Percentiles rank a stretch among this genome's conserved stretches.
phyloP scores from a whole-genome alignment of 768 basidiomycete genomes.

The Clitopilus passeckerianus region DNA sequence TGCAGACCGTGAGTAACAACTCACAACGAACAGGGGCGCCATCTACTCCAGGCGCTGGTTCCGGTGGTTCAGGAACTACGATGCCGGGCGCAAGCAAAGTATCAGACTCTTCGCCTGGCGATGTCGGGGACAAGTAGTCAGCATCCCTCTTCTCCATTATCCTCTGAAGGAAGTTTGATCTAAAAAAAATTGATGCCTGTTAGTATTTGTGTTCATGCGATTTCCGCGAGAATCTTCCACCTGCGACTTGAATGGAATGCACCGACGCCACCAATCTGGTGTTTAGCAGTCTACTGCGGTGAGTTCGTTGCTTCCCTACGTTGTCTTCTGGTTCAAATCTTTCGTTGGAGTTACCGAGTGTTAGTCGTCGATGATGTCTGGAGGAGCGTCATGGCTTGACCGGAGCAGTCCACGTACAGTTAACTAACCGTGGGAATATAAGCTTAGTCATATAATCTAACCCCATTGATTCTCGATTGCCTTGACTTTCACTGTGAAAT shows the following conservation, averaged over 20 bases:
- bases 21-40: slow-evolving; percentile 79
- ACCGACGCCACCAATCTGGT: background rate
- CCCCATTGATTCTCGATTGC: background rate
- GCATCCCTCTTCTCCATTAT: background rate
- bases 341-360: background rate
- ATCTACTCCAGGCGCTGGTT: slow-evolving; percentile 70
- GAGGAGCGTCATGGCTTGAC: background rate
- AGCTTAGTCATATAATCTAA: background rate
- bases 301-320: background rate
- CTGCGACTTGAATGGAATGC: background rate
- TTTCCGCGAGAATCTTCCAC: background rate
- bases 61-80: slow-evolving; percentile 35
- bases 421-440: background rate
- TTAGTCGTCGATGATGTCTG: background rate
- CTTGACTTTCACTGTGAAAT: background rate
- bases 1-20: slow-evolving; percentile 25
- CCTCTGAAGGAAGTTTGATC: slow-evolving; percentile 19
- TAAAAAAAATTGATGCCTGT: slow-evolving; percentile 15
- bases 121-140: slow-evolving; percentile 30
- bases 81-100: slow-evolving; percentile 31
- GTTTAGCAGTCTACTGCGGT: background rate
- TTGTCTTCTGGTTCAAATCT: background rate
- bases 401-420: background rate
- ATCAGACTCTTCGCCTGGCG: slow-evolving; percentile 65
- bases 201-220: background rate